phyloP scores from a whole-genome alignment of 352 stramenopile genomes.

The Thraustochytrium sp. region DNA sequence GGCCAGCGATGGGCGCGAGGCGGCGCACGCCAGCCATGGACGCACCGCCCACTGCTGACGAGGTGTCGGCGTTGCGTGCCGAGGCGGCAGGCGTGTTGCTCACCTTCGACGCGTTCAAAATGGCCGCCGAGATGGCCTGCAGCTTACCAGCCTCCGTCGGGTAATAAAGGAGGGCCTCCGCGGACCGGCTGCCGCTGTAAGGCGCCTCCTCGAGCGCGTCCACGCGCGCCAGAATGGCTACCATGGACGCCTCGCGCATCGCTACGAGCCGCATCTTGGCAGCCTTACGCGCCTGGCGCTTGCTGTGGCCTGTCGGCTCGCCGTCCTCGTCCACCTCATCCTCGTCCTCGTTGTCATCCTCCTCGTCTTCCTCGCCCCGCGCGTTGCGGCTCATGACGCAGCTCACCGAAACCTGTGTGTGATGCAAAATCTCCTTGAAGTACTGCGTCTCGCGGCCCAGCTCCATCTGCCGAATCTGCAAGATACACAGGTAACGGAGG shows the following conservation, averaged over 20 bases:
- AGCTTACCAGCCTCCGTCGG: background rate
- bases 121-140: background rate
- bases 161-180: background rate
- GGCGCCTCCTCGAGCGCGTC: background rate
- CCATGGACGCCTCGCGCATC: background rate
- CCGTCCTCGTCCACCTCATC: slow-evolving; percentile 23
- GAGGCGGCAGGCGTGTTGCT: background rate
- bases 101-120: background rate
- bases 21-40: background rate
- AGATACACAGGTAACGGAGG: slow-evolving; percentile 29
- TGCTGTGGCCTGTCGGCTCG: background rate
- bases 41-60: background rate
- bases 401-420: slow-evolving; percentile 2
- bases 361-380: background rate
- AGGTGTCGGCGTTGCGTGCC: background rate
- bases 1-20: background rate
- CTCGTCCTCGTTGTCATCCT: slow-evolving; percentile 12
- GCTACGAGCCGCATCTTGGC: background rate
- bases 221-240: background rate
- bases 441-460: slow-evolving; percentile 1
- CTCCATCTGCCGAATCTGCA: slow-evolving; percentile 4
- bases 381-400: slow-evolving; percentile 1
- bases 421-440: slow-evolving; percentile 39
- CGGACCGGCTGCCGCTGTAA: slow-evolving; percentile 24
- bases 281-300: slow-evolving; percentile 1